Base-by-base conservation (phyloP, 2,329 filamentous ascomycete species). In the Phialophora macrospora region DNA sequence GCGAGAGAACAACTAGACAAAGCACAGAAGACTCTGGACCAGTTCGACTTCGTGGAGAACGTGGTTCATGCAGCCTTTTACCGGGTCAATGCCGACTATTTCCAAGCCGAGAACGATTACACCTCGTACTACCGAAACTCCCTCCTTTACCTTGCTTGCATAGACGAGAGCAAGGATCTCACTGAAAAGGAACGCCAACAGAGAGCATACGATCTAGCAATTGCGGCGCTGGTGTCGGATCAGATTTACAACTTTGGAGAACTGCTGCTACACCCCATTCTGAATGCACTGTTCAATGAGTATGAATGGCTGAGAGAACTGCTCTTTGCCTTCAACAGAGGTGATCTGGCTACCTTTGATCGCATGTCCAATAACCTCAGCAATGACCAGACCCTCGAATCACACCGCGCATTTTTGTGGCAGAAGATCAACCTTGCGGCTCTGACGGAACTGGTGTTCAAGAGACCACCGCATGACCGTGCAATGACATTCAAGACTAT, bases 221-320 rank as follows among this genome's bases (percentile, higher is more conserved):
- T 98, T 61, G 93, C 95, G 30, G 95, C 95, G 9, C 85, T 99
- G 8, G 91, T 97, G 46, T 97, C 93, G 58, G 91, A 94, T 75
- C 92, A 88, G 74, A 99, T 98, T 81, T 98, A 99, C 87, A 99
- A 99, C 83, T 99, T 99, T 74, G 95, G 95, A 78, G 95, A 99
- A 83, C 89, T 99, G n/a, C 87, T 99, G 34, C 87, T 99, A 72
- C 95, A 99, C 78, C 95, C 95, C 3, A 96, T 99, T 75, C 88
- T 99, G 69, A 91, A 97, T 75, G 89, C 90, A 22, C 87, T 99
- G 60, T 84, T 70, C 49, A 87, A 96, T 76, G 17, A 38, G 26
- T 59, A 51, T 26, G 84, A 88, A 59, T 99, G 95, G 95, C 86
- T 99, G 70, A 91, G 93, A 69, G 91, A 97, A 51, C 88, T 99